A percentile compares a stretch with the other conserved stretches of the same genome.
Conservation (phyloP, 2,329 filamentous ascomycete genomes). For the Corynespora cassiicola region DNA sequence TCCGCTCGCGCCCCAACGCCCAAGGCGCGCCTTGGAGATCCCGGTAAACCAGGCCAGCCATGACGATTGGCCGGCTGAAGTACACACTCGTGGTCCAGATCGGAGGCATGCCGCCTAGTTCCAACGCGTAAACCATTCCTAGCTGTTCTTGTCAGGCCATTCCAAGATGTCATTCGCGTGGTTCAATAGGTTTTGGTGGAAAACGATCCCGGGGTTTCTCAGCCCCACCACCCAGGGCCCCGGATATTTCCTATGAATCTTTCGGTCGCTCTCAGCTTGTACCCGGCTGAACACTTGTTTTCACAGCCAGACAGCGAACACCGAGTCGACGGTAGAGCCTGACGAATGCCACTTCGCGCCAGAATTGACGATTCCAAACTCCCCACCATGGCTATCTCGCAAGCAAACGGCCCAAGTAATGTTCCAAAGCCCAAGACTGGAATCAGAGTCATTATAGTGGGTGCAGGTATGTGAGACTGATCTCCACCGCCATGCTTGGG, state of each 20-base stretch:
- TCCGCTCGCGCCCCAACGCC: neutral
- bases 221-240: slow-evolving; percentile 20
- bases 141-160: slow-evolving; percentile 8
- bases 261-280: neutral
- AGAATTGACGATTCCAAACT: slow-evolving; percentile 21
- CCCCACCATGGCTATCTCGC: slow-evolving; percentile 27
- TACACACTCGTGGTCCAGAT: slow-evolving; percentile 6
- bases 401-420: slow-evolving; percentile 15
- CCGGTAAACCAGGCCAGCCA: too few species aligned
- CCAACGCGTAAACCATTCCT: neutral
- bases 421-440: slow-evolving; percentile 47
- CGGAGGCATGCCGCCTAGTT: slow-evolving; percentile 25
- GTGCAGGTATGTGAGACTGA: slow-evolving; percentile 42
- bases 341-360: slow-evolving; percentile 26
- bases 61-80: too few species aligned
- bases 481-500: slow-evolving; percentile 1
- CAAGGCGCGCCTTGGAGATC: too few species aligned
- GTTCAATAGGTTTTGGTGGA: neutral
- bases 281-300: too few species aligned
- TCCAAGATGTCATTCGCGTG: too few species aligned
- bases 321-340: slow-evolving; percentile 9
- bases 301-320: too few species aligned
- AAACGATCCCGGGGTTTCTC: slow-evolving; percentile 6
- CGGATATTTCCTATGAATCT: slow-evolving; percentile 9
- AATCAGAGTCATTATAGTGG: slow-evolving; percentile 61